Base-by-base conservation (phyloP, 2,329 filamentous ascomycete species). In the Talaromyces atroroseus region DNA sequence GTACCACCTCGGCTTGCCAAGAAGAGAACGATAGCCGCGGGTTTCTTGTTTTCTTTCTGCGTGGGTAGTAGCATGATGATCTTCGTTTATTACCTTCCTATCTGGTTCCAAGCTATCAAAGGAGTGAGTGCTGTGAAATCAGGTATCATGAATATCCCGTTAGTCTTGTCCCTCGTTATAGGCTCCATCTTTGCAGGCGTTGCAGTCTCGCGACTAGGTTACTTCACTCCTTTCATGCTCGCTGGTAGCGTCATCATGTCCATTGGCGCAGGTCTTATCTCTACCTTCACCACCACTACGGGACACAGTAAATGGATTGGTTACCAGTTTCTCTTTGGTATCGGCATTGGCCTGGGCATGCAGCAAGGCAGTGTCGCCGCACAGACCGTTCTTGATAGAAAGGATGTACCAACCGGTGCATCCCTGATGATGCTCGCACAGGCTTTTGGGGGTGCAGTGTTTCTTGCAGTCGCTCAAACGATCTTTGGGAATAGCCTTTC, bases 51-150 rank as follows among this genome's bases (percentile, higher is more conserved):
- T 59, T 67, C 70, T 5, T 71, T 78, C 52, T 72, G 72, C 55
- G 64, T 75, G 3, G 74, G 74, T n/a, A 72, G 71, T 3, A 69
- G 73, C 0, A 70, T 79, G 47, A 70, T 79, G 26, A 63, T 77
- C 32, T 63, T 75, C 26, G 69, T 73, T 3, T 81, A 75, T 62
- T 80, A 79, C 60, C 67, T 80, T 2, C 78, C 78, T 0, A 69
- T 74, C 44, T 75, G 72, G 71, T 75, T 74, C 61, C 72, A 75
- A 50, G 68, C 71, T 12, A 67, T 75, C 63, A 73, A 73, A 52
- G 63, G 62, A 36, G 67, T 63, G 3, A 62, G 63, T 1, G 66
- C 72, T 7, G 65, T 68, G 34, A 68, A 66, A 44, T 74, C 71
- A 0, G 72, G 72, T 12, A 68, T 75, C 51, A 71, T 72, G 68